Evolutionary conservation across 2,329 filamentous ascomycete genomes (phyloP).

Genomic region (Apiospora rasikravindrae): DNA sequence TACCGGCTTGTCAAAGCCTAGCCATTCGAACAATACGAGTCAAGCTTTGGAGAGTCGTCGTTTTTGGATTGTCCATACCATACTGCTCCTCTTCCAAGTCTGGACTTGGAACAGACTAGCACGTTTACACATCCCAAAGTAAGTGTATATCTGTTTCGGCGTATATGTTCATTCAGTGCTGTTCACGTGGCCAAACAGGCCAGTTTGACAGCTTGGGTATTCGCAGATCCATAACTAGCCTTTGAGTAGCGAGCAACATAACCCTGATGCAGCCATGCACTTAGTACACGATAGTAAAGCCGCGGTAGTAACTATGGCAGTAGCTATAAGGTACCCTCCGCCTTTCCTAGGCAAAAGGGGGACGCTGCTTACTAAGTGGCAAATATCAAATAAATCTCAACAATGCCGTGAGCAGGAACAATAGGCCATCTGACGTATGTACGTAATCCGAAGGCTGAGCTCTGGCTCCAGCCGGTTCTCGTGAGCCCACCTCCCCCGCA

Average conservation of each 20-base stretch:
- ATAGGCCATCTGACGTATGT: not conserved
- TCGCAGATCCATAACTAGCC: not conserved
- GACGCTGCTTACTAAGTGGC: not conserved
- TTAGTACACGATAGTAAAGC: not conserved
- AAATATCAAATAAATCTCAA: not conserved
- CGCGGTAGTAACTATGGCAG: not conserved
- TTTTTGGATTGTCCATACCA: not conserved
- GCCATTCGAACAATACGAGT: not conserved
- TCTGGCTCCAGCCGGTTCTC: not conserved
- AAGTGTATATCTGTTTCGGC: not conserved
- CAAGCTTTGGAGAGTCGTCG: too few relatives aligned
- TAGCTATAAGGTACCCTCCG: not conserved
- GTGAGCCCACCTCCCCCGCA: not conserved
- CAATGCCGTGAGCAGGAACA: not conserved
- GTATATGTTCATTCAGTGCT: too few relatives aligned
- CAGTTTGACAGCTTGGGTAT: not conserved
- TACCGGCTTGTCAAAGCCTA: too few relatives aligned
- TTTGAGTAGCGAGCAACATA: not conserved
- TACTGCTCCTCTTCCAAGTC: not conserved
- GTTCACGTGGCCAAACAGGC: not conserved
- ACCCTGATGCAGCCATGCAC: not conserved
- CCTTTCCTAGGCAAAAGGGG: not conserved
- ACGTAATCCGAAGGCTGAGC: slow-evolving; percentile 5
- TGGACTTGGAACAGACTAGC: not conserved
- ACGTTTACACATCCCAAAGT: not conserved